Base-by-base conservation (phyloP, 139 green algal species). In the Asterochloris erici region DNA sequence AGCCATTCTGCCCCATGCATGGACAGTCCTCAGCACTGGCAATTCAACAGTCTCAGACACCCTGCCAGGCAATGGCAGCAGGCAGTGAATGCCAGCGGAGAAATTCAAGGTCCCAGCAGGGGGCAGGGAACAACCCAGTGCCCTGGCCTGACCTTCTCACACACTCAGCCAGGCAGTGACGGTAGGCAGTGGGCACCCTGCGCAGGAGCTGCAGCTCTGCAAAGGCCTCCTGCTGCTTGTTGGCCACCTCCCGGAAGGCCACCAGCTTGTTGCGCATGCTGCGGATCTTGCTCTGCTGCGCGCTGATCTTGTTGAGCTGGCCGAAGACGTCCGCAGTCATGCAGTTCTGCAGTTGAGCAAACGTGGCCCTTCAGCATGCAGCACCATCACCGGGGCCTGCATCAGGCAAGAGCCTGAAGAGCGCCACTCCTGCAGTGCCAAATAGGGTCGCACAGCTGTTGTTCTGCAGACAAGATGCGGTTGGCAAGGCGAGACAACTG, bases 201-300 rank as follows among this genome's bases (percentile, higher is more conserved):
- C 82, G 78, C 28, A 95, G 89, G 12, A 90, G 73, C 73, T 86
- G 74, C 64, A 98, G 91, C 84, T 96, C 89, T 9, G 74, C 88
- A 77, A 96, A 94, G 11, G 88, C 87, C 38, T 89, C 82, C 2
- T 87, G 90, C 83, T 97, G 93, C 24, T 89, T 81, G n/a, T 63
- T 73, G 13, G 83, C 76, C 21, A 84, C 84, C 75, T 82, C 93
- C 38, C 84, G 74, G 81, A 96, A 95, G 28, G 90, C 89, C 13
- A 90, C 89, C 81, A 97, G 92, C 85, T 93, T 92, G 83, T 94
- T 88, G 69, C 88, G 79, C 77, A 83, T 27, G 26, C 54, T 66
- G 71, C 91, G 84, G 85, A 98, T 98, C 69, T 90, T 90, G 81
- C 81, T 92, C 90, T 98, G 95, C 85, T 95, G 88, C 61, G 63